These are phyloP conservation scores for Nitzschia inconspicua DNA, from an alignment of 108 stramenopile species.

Conservation along the genomic window DNA sequence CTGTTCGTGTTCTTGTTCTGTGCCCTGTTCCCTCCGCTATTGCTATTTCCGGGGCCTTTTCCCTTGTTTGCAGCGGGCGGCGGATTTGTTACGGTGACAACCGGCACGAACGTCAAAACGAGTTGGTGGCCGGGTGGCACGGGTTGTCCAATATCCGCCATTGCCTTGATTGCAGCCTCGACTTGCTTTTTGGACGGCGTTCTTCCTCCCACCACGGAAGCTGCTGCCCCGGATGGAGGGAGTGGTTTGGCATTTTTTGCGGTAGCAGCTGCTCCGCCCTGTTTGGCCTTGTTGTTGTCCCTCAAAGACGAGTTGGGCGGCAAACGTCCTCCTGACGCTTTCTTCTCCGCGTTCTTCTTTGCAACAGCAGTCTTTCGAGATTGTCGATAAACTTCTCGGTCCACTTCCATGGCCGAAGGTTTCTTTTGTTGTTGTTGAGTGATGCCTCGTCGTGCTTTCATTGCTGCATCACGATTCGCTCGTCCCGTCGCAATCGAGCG, in stretches of 20 bases:
- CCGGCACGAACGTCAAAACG: constrained; percentile 73
- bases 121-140: constrained; percentile 71
- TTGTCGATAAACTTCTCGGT: constrained; percentile 62
- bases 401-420: constrained; percentile 59
- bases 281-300: constrained; percentile 10
- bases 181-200: constrained; percentile 56
- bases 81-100: background rate
- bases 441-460: constrained; percentile 52
- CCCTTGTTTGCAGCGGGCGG: background rate
- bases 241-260: constrained; percentile 2
- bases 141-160: constrained; percentile 65
- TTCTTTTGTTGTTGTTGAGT: constrained; percentile 15
- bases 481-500: constrained; percentile 59
- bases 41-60: background rate
- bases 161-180: constrained; percentile 63
- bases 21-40: too few relatives aligned
- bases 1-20: too few relatives aligned
- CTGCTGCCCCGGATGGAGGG: background rate
- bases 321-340: constrained; percentile 17
- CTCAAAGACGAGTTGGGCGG: constrained; percentile 20
- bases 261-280: constrained; percentile 3
- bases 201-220: constrained; percentile 9
- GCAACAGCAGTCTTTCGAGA: constrained; percentile 14
- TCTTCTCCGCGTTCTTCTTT: constrained; percentile 22
- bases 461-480: constrained; percentile 62